phyloP scores from a whole-genome alignment of 257 asterid species.

The Fraxinus cuspidata region DNA sequence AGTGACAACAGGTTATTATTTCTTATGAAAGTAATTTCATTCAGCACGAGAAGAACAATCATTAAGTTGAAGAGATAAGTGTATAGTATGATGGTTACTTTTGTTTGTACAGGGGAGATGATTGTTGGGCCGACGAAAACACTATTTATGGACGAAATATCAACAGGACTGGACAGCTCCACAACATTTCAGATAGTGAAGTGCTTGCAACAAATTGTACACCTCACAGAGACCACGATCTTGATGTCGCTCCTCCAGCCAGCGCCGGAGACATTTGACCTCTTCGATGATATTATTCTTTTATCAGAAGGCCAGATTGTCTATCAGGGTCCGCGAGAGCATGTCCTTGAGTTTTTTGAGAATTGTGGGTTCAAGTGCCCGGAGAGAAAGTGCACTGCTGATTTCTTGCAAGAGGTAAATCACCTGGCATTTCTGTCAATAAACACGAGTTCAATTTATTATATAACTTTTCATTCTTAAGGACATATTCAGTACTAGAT shows the following conservation, averaged over 20 bases:
- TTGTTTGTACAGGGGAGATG: slow-evolving; percentile 57
- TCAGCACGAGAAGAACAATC: background rate
- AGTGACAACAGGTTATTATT: slow-evolving; percentile 60
- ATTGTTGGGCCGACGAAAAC: slow-evolving; percentile 67
- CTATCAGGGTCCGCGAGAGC: slow-evolving; percentile 61
- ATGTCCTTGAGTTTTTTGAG: slow-evolving; percentile 54
- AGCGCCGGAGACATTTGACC: slow-evolving; percentile 72
- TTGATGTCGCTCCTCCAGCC: slow-evolving; percentile 79
- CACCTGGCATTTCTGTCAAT: background rate
- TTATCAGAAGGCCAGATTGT: slow-evolving; percentile 71
- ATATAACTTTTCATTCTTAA: background rate
- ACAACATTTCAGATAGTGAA: slow-evolving; percentile 71
- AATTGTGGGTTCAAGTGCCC: slow-evolving; percentile 72
- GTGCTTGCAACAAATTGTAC: slow-evolving; percentile 66
- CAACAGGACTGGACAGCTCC: slow-evolving; percentile 78
- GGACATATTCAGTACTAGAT: background rate
- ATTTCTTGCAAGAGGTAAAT: slow-evolving; percentile 56
- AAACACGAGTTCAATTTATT: background rate
- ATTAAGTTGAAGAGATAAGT: background rate
- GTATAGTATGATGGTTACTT: background rate
- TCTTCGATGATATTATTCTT: slow-evolving; percentile 65
- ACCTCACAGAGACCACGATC: slow-evolving; percentile 62
- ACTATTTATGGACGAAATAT: slow-evolving; percentile 74
- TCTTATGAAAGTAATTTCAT: background rate
- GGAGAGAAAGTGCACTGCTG: slow-evolving; percentile 64